Percentiles rank a stretch among this genome's conserved stretches.
Evolutionary conservation across 345 rosid species (phyloP).

Genomic region (Salix brachista): DNA sequence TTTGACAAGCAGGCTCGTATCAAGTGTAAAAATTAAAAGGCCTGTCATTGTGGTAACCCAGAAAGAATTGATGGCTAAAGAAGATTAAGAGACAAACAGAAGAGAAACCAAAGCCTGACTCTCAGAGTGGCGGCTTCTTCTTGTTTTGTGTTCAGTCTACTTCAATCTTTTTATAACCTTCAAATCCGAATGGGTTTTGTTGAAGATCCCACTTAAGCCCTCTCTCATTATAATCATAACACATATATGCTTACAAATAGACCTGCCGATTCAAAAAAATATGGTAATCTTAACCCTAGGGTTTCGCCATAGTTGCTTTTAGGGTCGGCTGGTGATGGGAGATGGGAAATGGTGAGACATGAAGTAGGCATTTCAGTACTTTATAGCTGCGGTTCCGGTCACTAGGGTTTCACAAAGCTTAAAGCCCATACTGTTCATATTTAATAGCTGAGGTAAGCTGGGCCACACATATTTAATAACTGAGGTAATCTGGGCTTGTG

Average conservation of each 20-base stretch:
- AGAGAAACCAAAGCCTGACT: conserved; percentile 29
- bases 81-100: background rate
- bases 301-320: background rate
- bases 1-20: conserved; percentile 39
- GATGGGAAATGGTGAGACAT: no score
- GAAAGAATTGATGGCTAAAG: conserved; percentile 1
- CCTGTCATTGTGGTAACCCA: conserved; percentile 37
- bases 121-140: conserved; percentile 28
- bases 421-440: background rate
- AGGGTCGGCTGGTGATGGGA: background rate
- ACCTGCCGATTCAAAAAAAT: no score
- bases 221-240: conserved; percentile 59
- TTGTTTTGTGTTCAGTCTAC: background rate
- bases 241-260: conserved; percentile 5
- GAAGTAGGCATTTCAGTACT: background rate
- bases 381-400: background rate
- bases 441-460: background rate
- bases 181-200: conserved; percentile 10
- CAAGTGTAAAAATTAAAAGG: conserved; percentile 41
- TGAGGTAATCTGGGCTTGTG: background rate
- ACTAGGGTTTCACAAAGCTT: background rate
- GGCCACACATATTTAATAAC: background rate
- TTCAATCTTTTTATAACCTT: background rate
- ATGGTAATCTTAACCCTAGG: background rate
- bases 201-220: conserved; percentile 48